Base-by-base conservation (phyloP, 805 yeast genomes). In the Kluyveromyces wickerhamii region DNA sequence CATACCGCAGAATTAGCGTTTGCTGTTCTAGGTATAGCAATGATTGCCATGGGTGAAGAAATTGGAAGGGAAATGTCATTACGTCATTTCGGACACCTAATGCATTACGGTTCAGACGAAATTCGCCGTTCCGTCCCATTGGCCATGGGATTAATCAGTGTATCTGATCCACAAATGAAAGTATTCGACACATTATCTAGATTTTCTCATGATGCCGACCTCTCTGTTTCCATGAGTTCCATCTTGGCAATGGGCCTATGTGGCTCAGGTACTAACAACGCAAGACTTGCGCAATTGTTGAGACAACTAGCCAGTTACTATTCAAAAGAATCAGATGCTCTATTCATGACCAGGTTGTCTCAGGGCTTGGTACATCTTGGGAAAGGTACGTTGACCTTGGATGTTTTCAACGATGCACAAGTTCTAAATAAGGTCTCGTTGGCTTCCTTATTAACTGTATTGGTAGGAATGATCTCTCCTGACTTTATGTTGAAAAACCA, bases 191-290 rank as follows among this genome's bases (percentile, higher is more conserved):
- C 97, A 0, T 69, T 92, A 45, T 88, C 97, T 4, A 76, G 98
- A 57, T 87, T 85, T 63, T 86, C 97, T 7, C 99, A 92, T 62
- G 99, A 92, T 54, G 79, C 85, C 37, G 96, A 92, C 59, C 65
- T 84, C 48, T 94, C 85, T 53, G 96, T 92, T 36, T 95, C 97
- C 5, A 79, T 80, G 57, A 92, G 88, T 56, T 87, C 98, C 14
- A 87, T 92, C 44, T 89, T 85, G 52, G 79, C 95, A 28, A 88
- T 92, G 97, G 99, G 99, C 36, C 65, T 92, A 43, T 94, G 89
- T 48, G 98, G 98, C 57, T 92, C 97, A 14, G 99, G 99, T 63
- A 92, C 98, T 19, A 89, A 92, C 63, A 92, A 92, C 57, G 98
- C 99, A 6, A 81, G 99, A 65, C 70, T 92, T 44, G 97, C 97